Base-by-base conservation (phyloP, 176 grass and related monocot genomes). In the Cenchrus fungigraminus region DNA sequence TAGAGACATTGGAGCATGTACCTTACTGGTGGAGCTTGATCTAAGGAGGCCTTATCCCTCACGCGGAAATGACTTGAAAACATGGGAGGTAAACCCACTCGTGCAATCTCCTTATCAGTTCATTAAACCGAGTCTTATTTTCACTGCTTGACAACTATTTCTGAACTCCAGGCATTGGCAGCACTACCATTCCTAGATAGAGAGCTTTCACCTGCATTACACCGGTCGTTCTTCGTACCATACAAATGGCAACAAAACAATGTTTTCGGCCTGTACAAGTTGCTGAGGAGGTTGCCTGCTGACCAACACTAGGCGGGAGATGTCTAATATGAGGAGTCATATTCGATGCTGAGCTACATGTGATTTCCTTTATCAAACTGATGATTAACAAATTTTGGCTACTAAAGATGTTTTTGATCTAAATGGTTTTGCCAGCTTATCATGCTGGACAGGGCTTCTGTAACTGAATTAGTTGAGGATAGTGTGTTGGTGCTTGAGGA, bases 171-270 rank as follows among this genome's bases (percentile, higher is more conserved):
- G 97, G 92, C 93, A 50, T 46, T 96, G 57, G 89, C 91, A 4
- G 86, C 91, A 19, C 15, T 99, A 46, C 97, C 80, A 17, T 99
- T 87, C 82, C 84, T 99, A 16, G 97, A 99, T 64, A 92, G 97
- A 91, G 93, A 99, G 72, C 86, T 92, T 57, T 99, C 97, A 4
- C 97, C 97, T 32, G 89, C 97, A 70, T 81, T 87, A 20, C 91
- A 96, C 65, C 81, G 97, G 8, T 99, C 97, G 0, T 99, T 99
- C 88, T 99, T 99, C 65, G 89, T 99, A 76, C 97, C 97, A 1
- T 82, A 99, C 65, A 88, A 83, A 78, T 99, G 97, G 97, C 85
- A 90, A 79, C 76, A 91, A 40, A 92, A 96, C 57, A 99, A 99
- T 76, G 79, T 92, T 73, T 99, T 99, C 44, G 97, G 97, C 20